Percentiles rank a stretch among this genome's conserved stretches.
These are phyloP conservation scores for Coleophoma crateriformis DNA, from an alignment of 2,329 filamentous ascomycete genomes.

Conservation along the genomic window DNA sequence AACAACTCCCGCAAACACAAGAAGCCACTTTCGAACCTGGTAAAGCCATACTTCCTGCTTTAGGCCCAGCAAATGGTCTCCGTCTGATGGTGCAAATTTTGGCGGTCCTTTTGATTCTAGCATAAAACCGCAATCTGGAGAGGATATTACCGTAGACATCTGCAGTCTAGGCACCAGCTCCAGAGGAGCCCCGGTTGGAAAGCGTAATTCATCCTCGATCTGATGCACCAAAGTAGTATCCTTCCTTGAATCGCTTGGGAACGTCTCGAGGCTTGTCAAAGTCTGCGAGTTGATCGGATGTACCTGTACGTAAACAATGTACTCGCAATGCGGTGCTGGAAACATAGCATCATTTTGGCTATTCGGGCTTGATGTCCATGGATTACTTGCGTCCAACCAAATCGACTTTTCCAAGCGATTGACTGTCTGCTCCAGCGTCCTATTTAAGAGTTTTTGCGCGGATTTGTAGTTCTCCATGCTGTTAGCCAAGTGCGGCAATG, in stretches of 20 bases:
- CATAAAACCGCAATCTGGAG: slow-evolving; percentile 63
- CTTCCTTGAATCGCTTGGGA: slow-evolving; percentile 3
- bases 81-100: slow-evolving; percentile 42
- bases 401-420: slow-evolving; percentile 53
- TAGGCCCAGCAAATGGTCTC: slow-evolving; percentile 50
- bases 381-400: slow-evolving; percentile 55
- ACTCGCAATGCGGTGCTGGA: slow-evolving; percentile 77
- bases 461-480: slow-evolving; percentile 47
- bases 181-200: slow-evolving; percentile 54
- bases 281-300: slow-evolving; percentile 29
- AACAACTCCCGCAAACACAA: slow-evolving; percentile 49
- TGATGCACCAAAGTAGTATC: slow-evolving; percentile 36
- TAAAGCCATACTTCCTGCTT: slow-evolving; percentile 56
- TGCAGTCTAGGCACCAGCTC: slow-evolving; percentile 46
- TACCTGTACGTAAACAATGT: slow-evolving; percentile 79
- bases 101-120: slow-evolving; percentile 61
- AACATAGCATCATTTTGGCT: slow-evolving; percentile 52
- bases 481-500: slow-evolving; percentile 75
- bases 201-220: slow-evolving; percentile 58
- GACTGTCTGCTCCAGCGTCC: slow-evolving; percentile 64
- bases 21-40: slow-evolving; percentile 52
- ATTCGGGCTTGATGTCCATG: slow-evolving; percentile 70
- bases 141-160: slow-evolving; percentile 60
- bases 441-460: slow-evolving; percentile 62
- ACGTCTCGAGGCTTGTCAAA: not conserved